phyloP scores from a whole-genome alignment of 371 early-diverging fungal species.

The Mucor mucedo region DNA sequence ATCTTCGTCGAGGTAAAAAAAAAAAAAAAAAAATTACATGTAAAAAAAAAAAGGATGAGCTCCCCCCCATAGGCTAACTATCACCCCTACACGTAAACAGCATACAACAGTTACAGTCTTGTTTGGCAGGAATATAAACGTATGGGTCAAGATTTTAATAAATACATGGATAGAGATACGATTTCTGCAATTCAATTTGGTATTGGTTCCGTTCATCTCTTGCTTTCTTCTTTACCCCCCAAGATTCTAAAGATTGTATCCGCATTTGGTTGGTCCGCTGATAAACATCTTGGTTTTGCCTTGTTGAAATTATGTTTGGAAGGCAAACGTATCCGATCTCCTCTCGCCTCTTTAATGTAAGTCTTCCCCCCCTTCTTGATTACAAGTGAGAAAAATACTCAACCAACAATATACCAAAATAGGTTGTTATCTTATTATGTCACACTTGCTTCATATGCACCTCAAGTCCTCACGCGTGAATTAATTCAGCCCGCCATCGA shows the following conservation, averaged over 20 bases:
- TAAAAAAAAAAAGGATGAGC: background rate
- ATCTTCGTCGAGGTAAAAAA: conserved; percentile 60
- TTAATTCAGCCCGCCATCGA: conserved; percentile 61
- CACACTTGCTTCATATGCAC: conserved; percentile 48
- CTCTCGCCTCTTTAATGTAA: conserved; percentile 63
- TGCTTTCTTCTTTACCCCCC: conserved; percentile 61
- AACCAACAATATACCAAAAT: background rate
- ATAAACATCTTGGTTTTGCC: conserved; percentile 65
- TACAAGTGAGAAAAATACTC: conserved; percentile 31
- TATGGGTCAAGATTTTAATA: conserved; percentile 50
- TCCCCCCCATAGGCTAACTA: background rate
- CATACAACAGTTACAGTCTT: conserved; percentile 51
- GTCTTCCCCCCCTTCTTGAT: conserved; percentile 43
- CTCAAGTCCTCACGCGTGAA: conserved; percentile 49
- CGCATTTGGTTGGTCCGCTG: conserved; percentile 63
- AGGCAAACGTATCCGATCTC: conserved; percentile 61
- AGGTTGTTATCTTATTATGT: conserved; percentile 48
- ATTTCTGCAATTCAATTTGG: conserved; percentile 57
- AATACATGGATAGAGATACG: conserved; percentile 49
- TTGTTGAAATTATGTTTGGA: conserved; percentile 59
- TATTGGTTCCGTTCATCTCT: conserved; percentile 64
- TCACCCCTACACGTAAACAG: conserved; percentile 15
- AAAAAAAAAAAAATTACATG: too few species aligned
- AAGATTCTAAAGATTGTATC: conserved; percentile 62
- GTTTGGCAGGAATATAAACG: conserved; percentile 57